Percentiles rank a stretch among this genome's conserved stretches.
These are phyloP conservation scores for Candida neerlandica DNA, from an alignment of 1,139 yeast species.

Conservation along the genomic window DNA sequence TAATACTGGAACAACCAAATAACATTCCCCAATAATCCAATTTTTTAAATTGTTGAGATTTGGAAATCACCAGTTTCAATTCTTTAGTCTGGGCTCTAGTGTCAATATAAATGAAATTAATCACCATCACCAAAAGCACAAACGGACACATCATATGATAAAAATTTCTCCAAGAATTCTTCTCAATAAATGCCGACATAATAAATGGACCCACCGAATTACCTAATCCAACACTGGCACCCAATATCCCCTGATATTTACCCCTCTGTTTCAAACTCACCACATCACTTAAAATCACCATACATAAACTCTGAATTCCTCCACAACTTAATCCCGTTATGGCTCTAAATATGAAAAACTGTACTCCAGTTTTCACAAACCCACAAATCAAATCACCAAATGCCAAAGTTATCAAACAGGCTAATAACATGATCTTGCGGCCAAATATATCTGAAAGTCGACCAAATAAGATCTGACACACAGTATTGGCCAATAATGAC, in stretches of 20 bases:
- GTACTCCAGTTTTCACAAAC: constrained; percentile 36
- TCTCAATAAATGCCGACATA: constrained; percentile 50
- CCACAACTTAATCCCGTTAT: constrained; percentile 50
- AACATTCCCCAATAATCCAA: constrained; percentile 56
- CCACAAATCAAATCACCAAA: constrained; percentile 47
- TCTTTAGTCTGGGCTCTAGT: constrained; percentile 21
- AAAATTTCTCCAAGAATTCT: constrained; percentile 51
- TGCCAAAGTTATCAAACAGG: constrained; percentile 34
- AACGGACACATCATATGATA: constrained; percentile 50
- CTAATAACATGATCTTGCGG: constrained; percentile 38
- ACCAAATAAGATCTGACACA: constrained; percentile 45
- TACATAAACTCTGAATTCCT: constrained; percentile 43
- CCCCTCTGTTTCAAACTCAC: constrained; percentile 46
- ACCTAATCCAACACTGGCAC: constrained; percentile 55
- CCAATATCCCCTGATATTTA: constrained; percentile 48
- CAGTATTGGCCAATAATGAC: constrained; percentile 47
- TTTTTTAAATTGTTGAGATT: constrained; percentile 35
- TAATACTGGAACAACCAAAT: constrained; percentile 45
- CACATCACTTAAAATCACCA: constrained; percentile 48
- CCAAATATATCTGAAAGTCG: constrained; percentile 49
- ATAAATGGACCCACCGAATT: constrained; percentile 57
- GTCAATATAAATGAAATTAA: constrained; percentile 29
- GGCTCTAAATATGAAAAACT: constrained; percentile 44
- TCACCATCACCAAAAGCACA: constrained; percentile 28
- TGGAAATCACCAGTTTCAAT: constrained; percentile 26